A percentile compares a stretch with the other conserved stretches of the same genome.
Evolutionary conservation across 148 eudicot species (phyloP).

Genomic region (Vaccinium myrtillus): DNA sequence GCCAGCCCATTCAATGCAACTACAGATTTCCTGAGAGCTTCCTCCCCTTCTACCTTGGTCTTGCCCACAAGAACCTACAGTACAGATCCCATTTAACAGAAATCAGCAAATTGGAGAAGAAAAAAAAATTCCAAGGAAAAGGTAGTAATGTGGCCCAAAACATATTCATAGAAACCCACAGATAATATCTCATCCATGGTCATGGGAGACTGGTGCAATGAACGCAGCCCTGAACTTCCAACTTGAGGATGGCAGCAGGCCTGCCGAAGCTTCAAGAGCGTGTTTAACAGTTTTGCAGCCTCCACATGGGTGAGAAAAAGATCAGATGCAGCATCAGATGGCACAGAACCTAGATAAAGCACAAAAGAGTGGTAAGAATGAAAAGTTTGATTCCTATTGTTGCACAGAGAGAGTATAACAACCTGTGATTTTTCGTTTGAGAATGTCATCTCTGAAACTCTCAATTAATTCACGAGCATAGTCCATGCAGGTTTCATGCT

Average conservation of each 20-base stretch:
- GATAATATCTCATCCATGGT: slow-evolving; percentile 94
- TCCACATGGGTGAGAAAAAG: slow-evolving; percentile 62
- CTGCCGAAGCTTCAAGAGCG: slow-evolving; percentile 97
- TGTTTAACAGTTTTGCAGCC: slow-evolving; percentile 83
- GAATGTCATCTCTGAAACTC: slow-evolving; percentile 53
- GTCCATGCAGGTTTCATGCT: slow-evolving; percentile 82
- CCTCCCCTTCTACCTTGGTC: slow-evolving; percentile 95
- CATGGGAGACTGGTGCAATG: slow-evolving; percentile 91
- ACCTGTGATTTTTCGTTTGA: slow-evolving; percentile 56
- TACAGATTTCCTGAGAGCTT: slow-evolving; percentile 78
- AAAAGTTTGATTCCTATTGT: neutral
- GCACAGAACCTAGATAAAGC: slow-evolving; percentile 39
- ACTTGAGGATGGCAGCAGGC: slow-evolving; percentile 99
- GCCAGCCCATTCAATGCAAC: slow-evolving; percentile 94
- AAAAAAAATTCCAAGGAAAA: neutral
- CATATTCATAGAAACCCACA: slow-evolving; percentile 37
- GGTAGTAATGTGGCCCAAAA: neutral
- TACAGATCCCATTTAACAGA: slow-evolving; percentile 15
- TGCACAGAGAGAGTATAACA: slow-evolving; percentile 5
- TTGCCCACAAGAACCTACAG: slow-evolving; percentile 84
- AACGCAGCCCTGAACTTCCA: slow-evolving; percentile 88
- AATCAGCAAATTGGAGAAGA: slow-evolving; percentile 2
- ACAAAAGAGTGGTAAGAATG: slow-evolving; percentile 18
- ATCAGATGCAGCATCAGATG: slow-evolving; percentile 45
- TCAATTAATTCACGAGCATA: slow-evolving; percentile 73